Evolutionary conservation across 1,284 basidiomycete species (phyloP), one percentile per base, ranked within the genome.

Genomic region (Athelia sp.): DNA sequence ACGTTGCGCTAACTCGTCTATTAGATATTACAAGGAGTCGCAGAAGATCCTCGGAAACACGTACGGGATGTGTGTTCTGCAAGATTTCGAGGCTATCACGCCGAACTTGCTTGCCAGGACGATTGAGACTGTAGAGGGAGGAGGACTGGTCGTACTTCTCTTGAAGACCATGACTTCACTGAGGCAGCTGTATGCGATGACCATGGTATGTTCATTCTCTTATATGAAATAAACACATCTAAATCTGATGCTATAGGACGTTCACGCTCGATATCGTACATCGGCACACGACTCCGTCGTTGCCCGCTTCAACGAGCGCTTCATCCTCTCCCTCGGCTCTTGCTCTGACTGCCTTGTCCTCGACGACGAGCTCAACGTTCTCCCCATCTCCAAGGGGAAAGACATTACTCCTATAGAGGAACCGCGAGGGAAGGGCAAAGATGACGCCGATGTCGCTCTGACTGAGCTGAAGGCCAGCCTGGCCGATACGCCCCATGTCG

Each of bases 31-130:
- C 75, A 97, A 96, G 66, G 94, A 98, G 62, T 93, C 93, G 1
- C 84, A 95, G 51, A 96, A 96, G 69, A 93, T 97, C 55, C 84
- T 99, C 26, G 97, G 97, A 61, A 92, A 98, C 65, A 99, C 97
- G 0, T 98, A 90, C 68, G 96, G 96, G 43, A 99, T 99, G 94
- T 87, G 93, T 55, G 83, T 99, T 8, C 73, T 99, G 50, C 97
- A 99, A 71, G 97, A 99, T 64, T 99, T 99, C 60, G 97, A 99
- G 65, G 96, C 97, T 2, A 84, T 99, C 56, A 99, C 97, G 1
- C 97, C 97, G 24, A 99, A 99, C 71, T 72, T 98, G 50, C 84
- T 99, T 24, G 97, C 97, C 4, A 78, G 96, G 46, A 99, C 97
- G 18, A 95, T 99, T 51, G 97, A 99, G 74, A 99, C 97, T 0